These are phyloP conservation scores for Urochloa ruziziensis DNA, from an alignment of 176 grass and related monocot genomes.

Conservation along the genomic window DNA sequence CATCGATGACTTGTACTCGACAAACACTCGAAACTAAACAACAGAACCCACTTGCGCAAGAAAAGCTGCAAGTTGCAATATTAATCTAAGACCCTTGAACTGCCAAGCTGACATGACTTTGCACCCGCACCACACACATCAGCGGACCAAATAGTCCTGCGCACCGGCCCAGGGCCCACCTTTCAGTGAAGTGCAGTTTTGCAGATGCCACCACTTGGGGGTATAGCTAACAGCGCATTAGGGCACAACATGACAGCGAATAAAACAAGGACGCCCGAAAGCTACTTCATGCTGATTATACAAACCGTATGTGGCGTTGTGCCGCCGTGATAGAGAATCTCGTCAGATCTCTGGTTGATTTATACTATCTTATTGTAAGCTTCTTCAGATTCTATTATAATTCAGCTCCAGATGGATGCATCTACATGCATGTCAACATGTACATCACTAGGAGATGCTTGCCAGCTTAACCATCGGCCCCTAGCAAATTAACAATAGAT, in stretches of 20 bases:
- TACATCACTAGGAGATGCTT: not conserved
- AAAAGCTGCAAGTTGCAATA: slow-evolving; percentile 22
- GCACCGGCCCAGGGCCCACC: not conserved
- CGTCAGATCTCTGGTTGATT: not conserved
- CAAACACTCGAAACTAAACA: not conserved
- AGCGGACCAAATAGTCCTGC: not conserved
- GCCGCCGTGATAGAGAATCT: slow-evolving; percentile 20
- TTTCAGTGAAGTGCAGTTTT: not conserved
- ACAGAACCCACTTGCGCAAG: not conserved
- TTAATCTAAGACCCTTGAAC: not conserved
- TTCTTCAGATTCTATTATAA: not conserved
- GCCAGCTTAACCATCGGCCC: not conserved
- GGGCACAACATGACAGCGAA: not conserved
- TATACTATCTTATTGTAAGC: not conserved
- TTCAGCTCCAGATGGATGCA: not conserved
- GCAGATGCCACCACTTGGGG: not conserved
- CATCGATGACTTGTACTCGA: not conserved
- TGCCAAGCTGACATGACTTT: not conserved
- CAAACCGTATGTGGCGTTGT: slow-evolving; percentile 5
- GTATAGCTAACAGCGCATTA: not conserved
- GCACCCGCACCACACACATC: not conserved
- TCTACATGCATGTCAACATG: not conserved
- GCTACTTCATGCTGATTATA: not conserved
- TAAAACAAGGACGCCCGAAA: not conserved
- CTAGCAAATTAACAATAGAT: not conserved